Percentiles rank a stretch among this genome's conserved stretches.
phyloP scores from a whole-genome alignment of 805 yeast genomes.

The Candida yuanshanica region DNA sequence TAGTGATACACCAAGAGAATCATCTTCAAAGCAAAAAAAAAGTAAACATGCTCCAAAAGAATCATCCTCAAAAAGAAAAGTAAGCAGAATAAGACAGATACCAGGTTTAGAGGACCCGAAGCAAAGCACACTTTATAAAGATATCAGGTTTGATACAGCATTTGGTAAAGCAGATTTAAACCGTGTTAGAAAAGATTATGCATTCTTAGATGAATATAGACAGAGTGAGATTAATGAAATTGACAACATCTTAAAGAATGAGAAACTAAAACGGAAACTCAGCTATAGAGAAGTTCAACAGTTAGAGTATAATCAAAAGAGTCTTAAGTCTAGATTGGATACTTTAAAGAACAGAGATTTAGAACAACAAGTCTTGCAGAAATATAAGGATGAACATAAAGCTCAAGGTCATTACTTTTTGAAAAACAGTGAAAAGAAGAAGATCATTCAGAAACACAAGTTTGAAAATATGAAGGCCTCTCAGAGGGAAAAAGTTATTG shows the following conservation, averaged over 20 bases:
- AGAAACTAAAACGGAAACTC: conserved; percentile 36
- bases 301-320: conserved; percentile 51
- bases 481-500: conserved; percentile 78
- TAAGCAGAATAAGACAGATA: conserved; percentile 63
- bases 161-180: conserved; percentile 75
- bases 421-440: conserved; percentile 66
- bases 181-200: conserved; percentile 68
- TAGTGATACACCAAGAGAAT: conserved; percentile 17
- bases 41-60: conserved; percentile 88
- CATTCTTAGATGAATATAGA: conserved; percentile 83
- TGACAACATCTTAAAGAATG: conserved; percentile 48
- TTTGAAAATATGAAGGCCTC: conserved; percentile 65
- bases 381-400: conserved; percentile 40
- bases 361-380: conserved; percentile 62
- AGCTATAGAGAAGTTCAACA: conserved; percentile 43
- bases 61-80: conserved; percentile 65
- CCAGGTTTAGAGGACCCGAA: conserved; percentile 51
- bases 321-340: conserved; percentile 62
- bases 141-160: conserved; percentile 87
- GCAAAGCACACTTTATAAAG: conserved; percentile 48
- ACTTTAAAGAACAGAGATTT: conserved; percentile 68
- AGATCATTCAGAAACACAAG: conserved; percentile 70
- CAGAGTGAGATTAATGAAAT: conserved; percentile 62
- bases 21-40: conserved; percentile 28
- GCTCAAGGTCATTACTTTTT: conserved; percentile 47